These are phyloP conservation scores for Rhizopogon vesiculosus DNA, from an alignment of 768 basidiomycete species.

Conservation along the genomic window DNA sequence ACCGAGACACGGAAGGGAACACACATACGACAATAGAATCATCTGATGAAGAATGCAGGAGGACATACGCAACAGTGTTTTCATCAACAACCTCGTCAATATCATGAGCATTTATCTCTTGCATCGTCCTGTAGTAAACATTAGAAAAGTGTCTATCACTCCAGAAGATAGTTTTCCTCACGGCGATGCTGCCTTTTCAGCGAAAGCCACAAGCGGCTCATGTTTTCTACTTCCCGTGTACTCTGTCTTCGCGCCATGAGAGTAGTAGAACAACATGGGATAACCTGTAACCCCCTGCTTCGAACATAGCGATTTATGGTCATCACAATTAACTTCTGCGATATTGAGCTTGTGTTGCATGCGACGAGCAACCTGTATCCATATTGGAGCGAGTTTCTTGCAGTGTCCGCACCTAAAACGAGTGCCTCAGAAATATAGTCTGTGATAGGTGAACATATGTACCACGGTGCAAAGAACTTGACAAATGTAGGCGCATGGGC, in stretches of 20 bases:
- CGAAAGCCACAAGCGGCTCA: constrained; percentile 67
- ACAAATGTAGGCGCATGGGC: constrained; percentile 51
- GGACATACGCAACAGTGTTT: constrained; percentile 54
- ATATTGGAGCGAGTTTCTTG: constrained; percentile 85
- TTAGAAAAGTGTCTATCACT: constrained; percentile 1
- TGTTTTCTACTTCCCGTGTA: constrained; percentile 73
- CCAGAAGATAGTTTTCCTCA: constrained; percentile 31
- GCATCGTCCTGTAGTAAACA: constrained; percentile 28
- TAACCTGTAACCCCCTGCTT: constrained; percentile 70
- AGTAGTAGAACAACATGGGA: constrained; percentile 76
- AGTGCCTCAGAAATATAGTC: not conserved
- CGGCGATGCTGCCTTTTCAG: constrained; percentile 70
- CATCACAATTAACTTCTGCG: constrained; percentile 89
- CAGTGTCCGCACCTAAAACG: constrained; percentile 82
- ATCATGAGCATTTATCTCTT: constrained; percentile 36
- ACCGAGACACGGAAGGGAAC: not conserved
- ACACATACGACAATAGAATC: constrained; percentile 27
- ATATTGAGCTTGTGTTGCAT: constrained; percentile 73
- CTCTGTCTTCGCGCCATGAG: constrained; percentile 57
- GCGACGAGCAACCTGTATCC: constrained; percentile 66
- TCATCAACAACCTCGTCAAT: constrained; percentile 38
- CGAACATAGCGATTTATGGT: constrained; percentile 60
- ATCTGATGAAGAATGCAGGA: constrained; percentile 40
- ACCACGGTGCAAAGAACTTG: constrained; percentile 93
- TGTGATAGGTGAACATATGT: constrained; percentile 5